Evolutionary conservation across 2,329 filamentous ascomycete species (phyloP), one percentile per base, ranked within the genome.

Genomic region (Fusarium sp.): DNA sequence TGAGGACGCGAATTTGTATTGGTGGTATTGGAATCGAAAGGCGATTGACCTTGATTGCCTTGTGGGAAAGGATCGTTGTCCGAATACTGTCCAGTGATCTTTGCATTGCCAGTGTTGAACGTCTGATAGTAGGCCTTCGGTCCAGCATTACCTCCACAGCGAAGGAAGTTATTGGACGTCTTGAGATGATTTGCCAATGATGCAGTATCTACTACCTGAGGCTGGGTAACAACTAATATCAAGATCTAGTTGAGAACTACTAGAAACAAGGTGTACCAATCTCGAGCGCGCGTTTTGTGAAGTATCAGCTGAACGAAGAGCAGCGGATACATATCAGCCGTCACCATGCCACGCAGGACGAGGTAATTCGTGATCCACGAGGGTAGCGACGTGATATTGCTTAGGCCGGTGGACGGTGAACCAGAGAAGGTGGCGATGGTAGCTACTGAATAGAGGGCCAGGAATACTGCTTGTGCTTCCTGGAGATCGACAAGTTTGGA

Each of bases 101-200:
- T 30, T n/a, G 9, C 20, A 20, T 15, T 9, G 0, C 27, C 27
- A 0, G 20, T 25, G 3, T 57, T 34, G 4, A 55, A 55, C 0
- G 43, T 59, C 10, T 60, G 57, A n/a, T 57, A 70, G 2, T 42
- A 70, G 0, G 57, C 51, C 5, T 60, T 66, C 0, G 67, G 67
- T 0, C 66, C 61, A 0, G 20, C n/a, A 2, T 49, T 42, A 2
- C 40, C 34, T 0, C 67, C 67, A 3, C 66, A 70, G 6, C 9
- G 20, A 14, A 43, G 24, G 0, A 69, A 1, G 3, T 51, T 5
- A 0, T 44, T n/a, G 0, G 16, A 24, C 0, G 38, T 18, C 3
- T 7, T 8, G 2, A 70, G 24, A 3, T 51, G 42, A 6, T 29
- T 29, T 29, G 27, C 18, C 14, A 47, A 20, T 18, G 20, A 12